These are phyloP conservation scores for Sisymbrium altissimum DNA, from an alignment of 345 rosid genomes.

Conservation along the genomic window DNA sequence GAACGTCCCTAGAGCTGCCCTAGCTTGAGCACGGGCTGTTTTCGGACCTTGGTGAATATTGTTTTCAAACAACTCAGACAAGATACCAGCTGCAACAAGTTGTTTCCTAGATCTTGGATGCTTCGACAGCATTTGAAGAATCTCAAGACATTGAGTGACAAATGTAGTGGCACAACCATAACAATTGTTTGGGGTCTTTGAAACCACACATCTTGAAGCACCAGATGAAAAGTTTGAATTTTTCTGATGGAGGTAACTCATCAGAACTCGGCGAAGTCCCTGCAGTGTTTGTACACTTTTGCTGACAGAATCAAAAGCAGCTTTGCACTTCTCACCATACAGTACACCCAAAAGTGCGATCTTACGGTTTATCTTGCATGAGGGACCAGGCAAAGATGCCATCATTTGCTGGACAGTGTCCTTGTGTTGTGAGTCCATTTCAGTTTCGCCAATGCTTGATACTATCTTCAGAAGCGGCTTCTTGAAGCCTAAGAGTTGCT, in stretches of 20 bases:
- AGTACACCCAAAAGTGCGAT: slow-evolving; percentile 97
- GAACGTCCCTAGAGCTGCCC: slow-evolving; percentile 89
- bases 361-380: slow-evolving; percentile 96
- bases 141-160: slow-evolving; percentile 91
- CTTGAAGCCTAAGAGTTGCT: slow-evolving; percentile 97
- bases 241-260: slow-evolving; percentile 95
- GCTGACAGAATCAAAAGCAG: slow-evolving; percentile 99
- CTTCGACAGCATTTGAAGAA: slow-evolving; percentile 80
- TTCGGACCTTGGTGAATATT: slow-evolving; percentile 98
- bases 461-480: slow-evolving; percentile 97
- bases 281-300: slow-evolving; percentile 99
- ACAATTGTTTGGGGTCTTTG: slow-evolving; percentile 89
- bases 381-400: slow-evolving; percentile 97
- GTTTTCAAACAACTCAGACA: slow-evolving; percentile 89
- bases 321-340: slow-evolving; percentile 99
- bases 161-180: slow-evolving; percentile 96
- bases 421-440: slow-evolving; percentile 98
- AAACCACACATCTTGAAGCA: slow-evolving; percentile 75
- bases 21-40: slow-evolving; percentile 85
- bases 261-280: slow-evolving; percentile 93
- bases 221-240: slow-evolving; percentile 56
- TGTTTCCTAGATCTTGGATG: slow-evolving; percentile 77
- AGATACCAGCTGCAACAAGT: slow-evolving; percentile 85
- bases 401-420: slow-evolving; percentile 99
- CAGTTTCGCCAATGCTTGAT: slow-evolving; percentile 96